Conservation (phyloP, 1,284 basidiomycete genomes). For the Laetiporus sulphureus region DNA sequence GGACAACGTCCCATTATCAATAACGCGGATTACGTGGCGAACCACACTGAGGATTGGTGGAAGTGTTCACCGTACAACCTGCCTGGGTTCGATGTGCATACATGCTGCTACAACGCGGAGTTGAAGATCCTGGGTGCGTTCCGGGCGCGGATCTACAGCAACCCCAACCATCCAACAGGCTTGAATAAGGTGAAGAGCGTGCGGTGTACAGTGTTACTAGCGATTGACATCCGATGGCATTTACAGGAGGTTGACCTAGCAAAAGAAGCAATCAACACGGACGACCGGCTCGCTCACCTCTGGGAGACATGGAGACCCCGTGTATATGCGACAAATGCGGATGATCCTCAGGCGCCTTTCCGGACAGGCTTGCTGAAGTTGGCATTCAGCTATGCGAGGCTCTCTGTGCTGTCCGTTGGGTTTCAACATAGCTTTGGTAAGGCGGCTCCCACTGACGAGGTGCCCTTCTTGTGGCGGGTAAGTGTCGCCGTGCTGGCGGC, state of each 20-base stretch:
- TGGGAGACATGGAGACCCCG: slow-evolving; percentile 47
- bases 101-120: slow-evolving; percentile 68
- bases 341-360: slow-evolving; percentile 48
- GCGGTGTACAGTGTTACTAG: background rate
- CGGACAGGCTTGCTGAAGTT: slow-evolving; percentile 57
- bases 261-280: slow-evolving; percentile 54
- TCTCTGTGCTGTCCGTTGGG: slow-evolving; percentile 65
- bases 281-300: slow-evolving; percentile 53
- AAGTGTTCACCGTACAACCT: slow-evolving; percentile 58
- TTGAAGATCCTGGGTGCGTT: slow-evolving; percentile 60
- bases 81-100: slow-evolving; percentile 68
- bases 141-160: slow-evolving; percentile 56
- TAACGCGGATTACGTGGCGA: slow-evolving; percentile 68
- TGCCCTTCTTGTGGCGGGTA: slow-evolving; percentile 62
- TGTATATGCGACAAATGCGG: slow-evolving; percentile 40
- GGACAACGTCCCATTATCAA: slow-evolving; percentile 75
- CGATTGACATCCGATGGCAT: background rate
- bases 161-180: slow-evolving; percentile 67
- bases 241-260: slow-evolving; percentile 56
- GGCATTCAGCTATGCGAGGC: slow-evolving; percentile 62
- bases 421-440: slow-evolving; percentile 70
- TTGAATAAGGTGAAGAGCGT: slow-evolving; percentile 52
- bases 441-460: slow-evolving; percentile 42
- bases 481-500: slow-evolving; percentile 18
- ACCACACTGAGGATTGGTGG: slow-evolving; percentile 74